A percentile compares a stretch with the other conserved stretches of the same genome.
phyloP scores from a whole-genome alignment of 2,329 filamentous ascomycete species.

The Ceratocystis lukuohia region DNA sequence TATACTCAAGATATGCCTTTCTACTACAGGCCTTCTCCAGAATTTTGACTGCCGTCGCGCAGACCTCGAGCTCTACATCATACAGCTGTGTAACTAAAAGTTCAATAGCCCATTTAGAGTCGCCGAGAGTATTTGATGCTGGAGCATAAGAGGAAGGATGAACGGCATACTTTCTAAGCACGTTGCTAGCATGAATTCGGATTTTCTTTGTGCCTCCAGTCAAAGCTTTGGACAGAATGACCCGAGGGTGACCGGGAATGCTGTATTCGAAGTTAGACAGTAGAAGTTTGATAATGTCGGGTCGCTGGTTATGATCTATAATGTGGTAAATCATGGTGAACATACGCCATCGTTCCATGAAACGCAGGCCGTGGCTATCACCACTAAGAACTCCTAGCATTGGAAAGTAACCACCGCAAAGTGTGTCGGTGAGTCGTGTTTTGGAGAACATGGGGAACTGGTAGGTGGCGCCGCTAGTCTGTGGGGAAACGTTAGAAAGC shows the following conservation, averaged over 20 bases:
- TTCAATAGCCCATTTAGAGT: slow-evolving; percentile 91
- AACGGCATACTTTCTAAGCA: slow-evolving; percentile 74
- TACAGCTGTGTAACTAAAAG: slow-evolving; percentile 97
- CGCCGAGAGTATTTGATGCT: slow-evolving; percentile 26
- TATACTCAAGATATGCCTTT: slow-evolving; percentile 80
- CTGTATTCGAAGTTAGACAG: slow-evolving; percentile 88
- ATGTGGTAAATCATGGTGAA: slow-evolving; percentile 99
- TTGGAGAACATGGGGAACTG: slow-evolving; percentile 79
- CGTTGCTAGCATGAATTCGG: slow-evolving; percentile 76
- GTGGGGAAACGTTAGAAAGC: background rate
- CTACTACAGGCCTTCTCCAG: slow-evolving; percentile 94
- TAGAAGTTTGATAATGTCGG: slow-evolving; percentile 79
- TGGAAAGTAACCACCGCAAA: slow-evolving; percentile 86
- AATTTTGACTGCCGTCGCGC: slow-evolving; percentile 91
- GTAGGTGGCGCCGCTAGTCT: slow-evolving; percentile 63
- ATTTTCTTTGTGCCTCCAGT: slow-evolving; percentile 86
- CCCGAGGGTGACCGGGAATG: slow-evolving; percentile 73
- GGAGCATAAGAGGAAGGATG: slow-evolving; percentile 26
- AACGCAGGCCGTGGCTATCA: slow-evolving; percentile 67
- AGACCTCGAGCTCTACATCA: slow-evolving; percentile 92
- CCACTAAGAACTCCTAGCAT: slow-evolving; percentile 80
- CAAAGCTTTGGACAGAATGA: slow-evolving; percentile 85
- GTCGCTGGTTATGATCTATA: slow-evolving; percentile 75
- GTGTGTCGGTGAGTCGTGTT: slow-evolving; percentile 69
- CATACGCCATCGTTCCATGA: slow-evolving; percentile 93